These are phyloP conservation scores for Neurospora cerealis DNA, from an alignment of 495 filamentous ascomycete species.

Conservation along the genomic window DNA sequence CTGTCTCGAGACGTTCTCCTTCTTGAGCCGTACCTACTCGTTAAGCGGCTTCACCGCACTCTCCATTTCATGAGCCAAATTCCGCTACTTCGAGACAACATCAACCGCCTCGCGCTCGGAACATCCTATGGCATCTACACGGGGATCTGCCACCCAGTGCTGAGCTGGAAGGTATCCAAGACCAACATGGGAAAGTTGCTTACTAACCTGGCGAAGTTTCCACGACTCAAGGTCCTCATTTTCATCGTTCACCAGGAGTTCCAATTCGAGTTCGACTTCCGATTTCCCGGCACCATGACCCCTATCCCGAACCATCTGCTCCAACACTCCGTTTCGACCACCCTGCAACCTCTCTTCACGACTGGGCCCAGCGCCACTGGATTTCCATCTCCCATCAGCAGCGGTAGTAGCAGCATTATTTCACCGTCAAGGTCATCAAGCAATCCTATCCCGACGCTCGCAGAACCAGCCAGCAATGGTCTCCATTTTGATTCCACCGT, in stretches of 20 bases:
- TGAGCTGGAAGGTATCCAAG: constrained; percentile 38
- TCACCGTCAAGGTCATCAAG: not conserved
- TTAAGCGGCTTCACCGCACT: constrained; percentile 37
- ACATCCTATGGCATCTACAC: constrained; percentile 39
- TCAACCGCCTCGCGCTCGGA: constrained; percentile 33
- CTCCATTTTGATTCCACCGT: not conserved
- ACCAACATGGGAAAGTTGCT: constrained; percentile 39
- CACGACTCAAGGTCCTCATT: constrained; percentile 30
- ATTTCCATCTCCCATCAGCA: constrained; percentile 4
- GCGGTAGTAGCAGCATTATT: not conserved
- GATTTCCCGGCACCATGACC: constrained; percentile 18
- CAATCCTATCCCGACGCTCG: not conserved
- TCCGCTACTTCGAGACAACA: constrained; percentile 31
- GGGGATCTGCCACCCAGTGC: constrained; percentile 34
- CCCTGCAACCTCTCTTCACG: not conserved
- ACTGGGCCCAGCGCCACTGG: not conserved
- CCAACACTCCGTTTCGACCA: not conserved
- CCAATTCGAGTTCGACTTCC: constrained; percentile 34
- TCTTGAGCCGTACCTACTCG: constrained; percentile 40
- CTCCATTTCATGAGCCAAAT: constrained; percentile 40
- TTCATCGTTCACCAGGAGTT: constrained; percentile 40
- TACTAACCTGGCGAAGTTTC: constrained; percentile 31
- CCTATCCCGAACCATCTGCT: constrained; percentile 9
- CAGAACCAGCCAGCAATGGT: not conserved
- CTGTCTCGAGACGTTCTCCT: constrained; percentile 37